Conservation (phyloP, 2,329 filamentous ascomycete genomes). For the Sporothrix dimorphospora region DNA sequence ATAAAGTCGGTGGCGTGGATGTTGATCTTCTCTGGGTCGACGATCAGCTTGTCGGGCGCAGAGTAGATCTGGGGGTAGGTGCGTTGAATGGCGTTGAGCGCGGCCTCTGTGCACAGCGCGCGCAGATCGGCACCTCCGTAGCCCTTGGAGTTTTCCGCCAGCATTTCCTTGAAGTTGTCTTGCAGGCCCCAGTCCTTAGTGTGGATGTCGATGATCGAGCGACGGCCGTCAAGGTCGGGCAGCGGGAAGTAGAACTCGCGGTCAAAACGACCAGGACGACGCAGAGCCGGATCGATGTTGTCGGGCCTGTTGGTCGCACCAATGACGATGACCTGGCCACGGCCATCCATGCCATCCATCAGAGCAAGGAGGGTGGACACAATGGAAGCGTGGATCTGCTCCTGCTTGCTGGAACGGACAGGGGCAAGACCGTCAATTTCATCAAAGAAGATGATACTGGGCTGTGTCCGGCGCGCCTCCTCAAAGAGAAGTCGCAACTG, state of each 20-base stretch:
- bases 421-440: conserved; percentile 97
- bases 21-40: conserved; percentile 81
- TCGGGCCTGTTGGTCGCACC: conserved; percentile 97
- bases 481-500: conserved; percentile 93
- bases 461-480: conserved; percentile 91
- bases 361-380: conserved; percentile 90
- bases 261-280: conserved; percentile 92
- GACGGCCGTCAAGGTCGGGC: conserved; percentile 77
- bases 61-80: conserved; percentile 96
- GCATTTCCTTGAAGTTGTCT: conserved; percentile 75
- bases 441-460: conserved; percentile 99
- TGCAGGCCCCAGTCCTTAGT: conserved; percentile 91
- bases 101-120: conserved; percentile 92
- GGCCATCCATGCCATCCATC: conserved; percentile 98
- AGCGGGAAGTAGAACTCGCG: conserved; percentile 98
- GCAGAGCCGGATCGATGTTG: conserved; percentile 93
- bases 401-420: conserved; percentile 95
- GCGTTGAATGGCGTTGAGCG: conserved; percentile 91
- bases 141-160: conserved; percentile 89
- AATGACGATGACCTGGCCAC: conserved; percentile 97
- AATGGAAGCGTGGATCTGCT: conserved; percentile 98
- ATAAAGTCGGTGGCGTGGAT: conserved; percentile 95
- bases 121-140: conserved; percentile 91
- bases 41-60: conserved; percentile 84
- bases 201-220: conserved; percentile 91